These are phyloP conservation scores for Ophiocordyceps robertsii DNA, from an alignment of 2,329 filamentous ascomycete genomes.

Conservation along the genomic window DNA sequence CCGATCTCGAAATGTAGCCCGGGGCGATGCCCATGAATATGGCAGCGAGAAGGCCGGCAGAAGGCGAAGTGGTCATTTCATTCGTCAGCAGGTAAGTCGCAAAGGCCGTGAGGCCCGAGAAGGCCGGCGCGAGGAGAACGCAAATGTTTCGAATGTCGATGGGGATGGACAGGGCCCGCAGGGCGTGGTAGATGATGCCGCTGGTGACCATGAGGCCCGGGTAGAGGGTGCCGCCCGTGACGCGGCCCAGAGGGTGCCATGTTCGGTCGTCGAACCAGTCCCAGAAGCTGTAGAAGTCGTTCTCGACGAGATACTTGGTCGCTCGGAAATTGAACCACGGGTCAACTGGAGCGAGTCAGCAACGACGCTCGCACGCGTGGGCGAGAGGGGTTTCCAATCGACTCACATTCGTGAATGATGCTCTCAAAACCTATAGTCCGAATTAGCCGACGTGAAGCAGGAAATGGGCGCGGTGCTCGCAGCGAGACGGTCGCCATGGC, in stretches of 20 bases:
- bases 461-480: not conserved
- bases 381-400: not conserved
- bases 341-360: conserved; percentile 54
- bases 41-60: conserved; percentile 86
- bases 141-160: conserved; percentile 99
- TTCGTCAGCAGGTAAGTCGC: conserved; percentile 91
- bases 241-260: conserved; percentile 97
- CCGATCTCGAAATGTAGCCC: conserved; percentile 94
- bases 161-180: conserved; percentile 77
- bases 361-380: conserved; percentile 1
- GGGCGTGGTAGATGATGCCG: conserved; percentile 87
- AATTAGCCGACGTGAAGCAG: conserved; percentile 16
- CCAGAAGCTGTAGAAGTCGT: conserved; percentile 99
- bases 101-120: conserved; percentile 85
- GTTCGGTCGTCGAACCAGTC: conserved; percentile 99
- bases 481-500: no score
- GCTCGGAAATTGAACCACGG: conserved; percentile 99
- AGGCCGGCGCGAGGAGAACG: conserved; percentile 86
- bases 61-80: conserved; percentile 92
- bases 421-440: conserved; percentile 68
- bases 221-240: conserved; percentile 97
- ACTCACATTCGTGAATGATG: conserved; percentile 98
- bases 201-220: conserved; percentile 98
- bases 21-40: conserved; percentile 95
- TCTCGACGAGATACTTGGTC: conserved; percentile 89